phyloP scores from a whole-genome alignment of 164 flowering plant genomes.

The Nymphaea thermarum region DNA sequence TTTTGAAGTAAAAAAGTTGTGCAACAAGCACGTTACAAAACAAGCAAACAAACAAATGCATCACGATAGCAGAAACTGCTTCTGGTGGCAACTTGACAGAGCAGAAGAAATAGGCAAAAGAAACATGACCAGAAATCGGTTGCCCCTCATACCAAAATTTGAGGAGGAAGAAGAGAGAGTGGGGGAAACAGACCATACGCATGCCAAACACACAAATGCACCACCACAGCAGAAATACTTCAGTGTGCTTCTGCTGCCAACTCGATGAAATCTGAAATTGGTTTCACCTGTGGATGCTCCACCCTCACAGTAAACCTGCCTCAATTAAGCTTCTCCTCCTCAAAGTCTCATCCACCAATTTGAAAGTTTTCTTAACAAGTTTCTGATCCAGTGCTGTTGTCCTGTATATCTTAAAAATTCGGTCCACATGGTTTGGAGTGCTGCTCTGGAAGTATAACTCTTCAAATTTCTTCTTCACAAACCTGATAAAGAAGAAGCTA shows the following conservation, averaged over 20 bases:
- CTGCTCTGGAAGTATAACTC: slow-evolving; percentile 90
- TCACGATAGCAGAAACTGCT: background rate
- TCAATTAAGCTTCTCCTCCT: slow-evolving; percentile 91
- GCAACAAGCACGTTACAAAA: background rate
- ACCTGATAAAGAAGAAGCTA: slow-evolving; percentile 29
- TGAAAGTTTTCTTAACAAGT: slow-evolving; percentile 96
- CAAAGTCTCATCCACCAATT: slow-evolving; percentile 90
- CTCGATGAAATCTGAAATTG: background rate
- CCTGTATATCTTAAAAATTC: slow-evolving; percentile 90
- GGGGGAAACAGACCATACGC: background rate
- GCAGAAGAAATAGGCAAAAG: background rate
- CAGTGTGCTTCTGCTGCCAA: background rate
- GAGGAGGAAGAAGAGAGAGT: background rate
- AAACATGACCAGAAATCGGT: background rate
- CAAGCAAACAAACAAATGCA: background rate
- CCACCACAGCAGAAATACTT: background rate
- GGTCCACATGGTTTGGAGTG: slow-evolving; percentile 71
- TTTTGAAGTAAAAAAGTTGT: too few relatives aligned
- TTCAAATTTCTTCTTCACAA: slow-evolving; percentile 97
- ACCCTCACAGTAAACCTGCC: slow-evolving; percentile 71
- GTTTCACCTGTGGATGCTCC: background rate
- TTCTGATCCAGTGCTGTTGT: slow-evolving; percentile 97
- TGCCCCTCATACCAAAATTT: background rate
- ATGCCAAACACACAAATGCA: background rate
- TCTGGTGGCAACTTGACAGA: background rate